These are phyloP conservation scores for Delphinella strobiligena DNA, from an alignment of 2,329 filamentous ascomycete genomes.

Conservation along the genomic window DNA sequence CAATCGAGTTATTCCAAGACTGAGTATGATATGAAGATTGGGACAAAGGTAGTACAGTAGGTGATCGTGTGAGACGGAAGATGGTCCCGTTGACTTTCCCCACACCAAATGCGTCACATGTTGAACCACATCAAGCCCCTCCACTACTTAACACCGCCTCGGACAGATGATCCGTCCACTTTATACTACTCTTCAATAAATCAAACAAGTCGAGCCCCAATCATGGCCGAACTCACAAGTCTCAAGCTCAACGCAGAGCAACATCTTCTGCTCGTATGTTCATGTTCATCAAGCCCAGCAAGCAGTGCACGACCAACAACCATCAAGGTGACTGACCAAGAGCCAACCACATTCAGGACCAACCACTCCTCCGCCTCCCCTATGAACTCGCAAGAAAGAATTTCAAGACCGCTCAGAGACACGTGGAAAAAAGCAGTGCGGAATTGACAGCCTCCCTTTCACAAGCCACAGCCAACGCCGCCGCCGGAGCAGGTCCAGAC, in stretches of 20 bases:
- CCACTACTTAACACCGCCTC: no score
- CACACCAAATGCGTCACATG: no score
- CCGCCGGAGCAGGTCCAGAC: constrained; percentile 23
- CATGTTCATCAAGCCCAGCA: background rate
- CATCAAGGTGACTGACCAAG: constrained; percentile 3
- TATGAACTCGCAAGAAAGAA: constrained; percentile 89
- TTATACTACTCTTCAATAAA: background rate
- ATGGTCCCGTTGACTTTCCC: no score
- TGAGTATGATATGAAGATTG: no score
- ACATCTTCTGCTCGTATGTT: constrained; percentile 59
- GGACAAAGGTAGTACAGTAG: no score
- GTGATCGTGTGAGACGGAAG: no score
- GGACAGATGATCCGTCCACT: constrained; percentile 17
- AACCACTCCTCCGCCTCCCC: constrained; percentile 84
- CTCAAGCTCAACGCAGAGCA: constrained; percentile 62
- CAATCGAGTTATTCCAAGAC: no score
- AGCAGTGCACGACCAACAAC: constrained; percentile 2
- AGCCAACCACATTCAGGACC: constrained; percentile 50
- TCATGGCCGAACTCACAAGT: constrained; percentile 37
- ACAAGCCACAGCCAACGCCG: constrained; percentile 44
- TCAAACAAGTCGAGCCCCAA: constrained; percentile 3
- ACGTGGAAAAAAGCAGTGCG: constrained; percentile 55
- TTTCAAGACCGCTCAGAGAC: constrained; percentile 73
- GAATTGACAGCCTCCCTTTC: constrained; percentile 15
- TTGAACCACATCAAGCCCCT: no score